Conservation (phyloP, 2,329 filamentous ascomycete species). For the Calonectria multiphialidica region DNA sequence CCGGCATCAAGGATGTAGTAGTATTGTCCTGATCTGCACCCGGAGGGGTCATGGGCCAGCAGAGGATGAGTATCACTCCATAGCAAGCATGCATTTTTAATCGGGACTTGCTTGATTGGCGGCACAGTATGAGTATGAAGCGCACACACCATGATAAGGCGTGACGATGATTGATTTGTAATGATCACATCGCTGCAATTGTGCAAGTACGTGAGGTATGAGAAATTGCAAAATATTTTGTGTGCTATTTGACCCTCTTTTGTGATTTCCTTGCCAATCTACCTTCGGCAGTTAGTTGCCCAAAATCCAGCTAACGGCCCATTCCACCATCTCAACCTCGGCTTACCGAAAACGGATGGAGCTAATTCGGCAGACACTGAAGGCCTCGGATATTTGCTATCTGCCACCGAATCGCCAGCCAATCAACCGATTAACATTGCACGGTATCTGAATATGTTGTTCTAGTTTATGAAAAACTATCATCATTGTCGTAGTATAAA, state of each 20-base stretch:
- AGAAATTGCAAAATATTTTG: neutral
- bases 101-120: neutral
- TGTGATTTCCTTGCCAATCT: neutral
- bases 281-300: neutral
- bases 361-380: neutral
- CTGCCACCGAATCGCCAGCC: neutral
- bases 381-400: neutral
- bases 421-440: neutral
- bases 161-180: neutral
- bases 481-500: too few species aligned
- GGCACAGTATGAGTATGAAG: neutral
- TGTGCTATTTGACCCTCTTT: neutral
- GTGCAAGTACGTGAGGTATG: neutral
- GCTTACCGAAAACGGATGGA: neutral
- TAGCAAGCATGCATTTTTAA: neutral
- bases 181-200: neutral
- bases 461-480: neutral
- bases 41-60: neutral
- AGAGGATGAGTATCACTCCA: neutral
- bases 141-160: neutral
- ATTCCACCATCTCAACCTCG: neutral
- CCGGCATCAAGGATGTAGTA: neutral
- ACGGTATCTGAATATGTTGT: too few species aligned
- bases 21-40: neutral
- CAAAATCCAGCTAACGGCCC: neutral